These are phyloP conservation scores for Gossypium ekmanianum DNA, from an alignment of 345 rosid genomes.

Conservation along the genomic window DNA sequence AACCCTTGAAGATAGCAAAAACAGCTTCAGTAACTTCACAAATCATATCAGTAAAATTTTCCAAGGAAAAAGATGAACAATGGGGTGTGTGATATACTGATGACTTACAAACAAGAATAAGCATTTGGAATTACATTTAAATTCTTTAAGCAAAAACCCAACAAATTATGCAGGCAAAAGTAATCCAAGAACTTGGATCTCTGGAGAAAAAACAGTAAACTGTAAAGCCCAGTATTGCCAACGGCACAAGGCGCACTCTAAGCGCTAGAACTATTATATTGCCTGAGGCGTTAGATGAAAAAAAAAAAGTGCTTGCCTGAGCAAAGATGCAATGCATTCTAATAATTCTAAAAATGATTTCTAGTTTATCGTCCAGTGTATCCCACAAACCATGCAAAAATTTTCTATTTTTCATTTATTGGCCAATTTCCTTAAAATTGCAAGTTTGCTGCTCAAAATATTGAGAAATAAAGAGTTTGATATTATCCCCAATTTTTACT, in stretches of 20 bases:
- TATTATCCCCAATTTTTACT: background rate
- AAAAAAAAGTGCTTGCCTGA: no score
- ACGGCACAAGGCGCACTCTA: background rate
- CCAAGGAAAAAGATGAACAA: background rate
- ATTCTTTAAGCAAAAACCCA: background rate
- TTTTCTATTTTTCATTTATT: background rate
- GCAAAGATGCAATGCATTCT: no score
- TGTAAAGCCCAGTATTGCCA: background rate
- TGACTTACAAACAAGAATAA: background rate
- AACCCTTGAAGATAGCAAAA: background rate
- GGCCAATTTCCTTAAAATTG: background rate
- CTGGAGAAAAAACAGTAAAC: background rate
- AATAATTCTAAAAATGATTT: no score
- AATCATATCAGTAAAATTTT: constrained; percentile 7
- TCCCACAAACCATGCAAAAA: background rate
- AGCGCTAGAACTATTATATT: background rate
- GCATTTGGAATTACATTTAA: background rate
- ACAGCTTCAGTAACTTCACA: background rate
- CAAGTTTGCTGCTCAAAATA: background rate
- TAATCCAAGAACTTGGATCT: background rate
- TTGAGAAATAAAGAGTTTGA: background rate
- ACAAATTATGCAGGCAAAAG: background rate
- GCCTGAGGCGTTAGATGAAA: no score
- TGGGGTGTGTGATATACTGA: no score
- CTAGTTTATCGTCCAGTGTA: background rate